Conservation (phyloP, 1,284 basidiomycete genomes). For the Inonotus obliquus region DNA sequence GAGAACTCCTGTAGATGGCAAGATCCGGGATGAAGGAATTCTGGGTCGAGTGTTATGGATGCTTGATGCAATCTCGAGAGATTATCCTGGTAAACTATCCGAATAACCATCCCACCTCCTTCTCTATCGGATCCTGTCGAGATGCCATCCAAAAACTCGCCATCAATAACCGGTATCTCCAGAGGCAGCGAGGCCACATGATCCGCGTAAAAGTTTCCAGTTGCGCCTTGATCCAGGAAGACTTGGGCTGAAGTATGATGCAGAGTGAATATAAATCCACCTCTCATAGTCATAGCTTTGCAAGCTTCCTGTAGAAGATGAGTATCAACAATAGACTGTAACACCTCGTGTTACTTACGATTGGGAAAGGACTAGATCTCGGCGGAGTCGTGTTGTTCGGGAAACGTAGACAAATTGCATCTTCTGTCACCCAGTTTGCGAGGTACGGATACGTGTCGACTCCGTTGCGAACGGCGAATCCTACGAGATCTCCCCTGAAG, state of each 20-base stretch:
- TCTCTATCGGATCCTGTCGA: neutral
- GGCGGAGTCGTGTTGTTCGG: neutral
- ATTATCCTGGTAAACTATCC: neutral
- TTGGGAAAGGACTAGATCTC: neutral
- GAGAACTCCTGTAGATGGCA: neutral
- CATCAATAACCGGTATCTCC: neutral
- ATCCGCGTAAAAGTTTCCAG: neutral
- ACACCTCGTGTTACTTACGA: neutral
- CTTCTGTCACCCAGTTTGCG: neutral
- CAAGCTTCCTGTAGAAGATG: neutral
- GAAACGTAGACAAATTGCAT: neutral
- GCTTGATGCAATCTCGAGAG: neutral
- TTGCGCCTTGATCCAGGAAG: neutral
- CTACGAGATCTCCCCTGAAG: neutral
- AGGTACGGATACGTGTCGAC: conserved; percentile 8
- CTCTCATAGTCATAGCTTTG: neutral
- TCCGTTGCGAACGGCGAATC: conserved; percentile 3
- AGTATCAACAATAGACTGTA: neutral
- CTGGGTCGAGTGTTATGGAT: neutral
- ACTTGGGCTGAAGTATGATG: neutral
- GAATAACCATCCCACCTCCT: neutral
- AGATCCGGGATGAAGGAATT: neutral
- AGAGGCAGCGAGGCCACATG: neutral
- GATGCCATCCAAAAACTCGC: neutral
- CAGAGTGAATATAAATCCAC: neutral